Evolutionary conservation across 2,329 filamentous ascomycete species (phyloP), one percentile per base, ranked within the genome.

Genomic region (Colletotrichum paranaense): DNA sequence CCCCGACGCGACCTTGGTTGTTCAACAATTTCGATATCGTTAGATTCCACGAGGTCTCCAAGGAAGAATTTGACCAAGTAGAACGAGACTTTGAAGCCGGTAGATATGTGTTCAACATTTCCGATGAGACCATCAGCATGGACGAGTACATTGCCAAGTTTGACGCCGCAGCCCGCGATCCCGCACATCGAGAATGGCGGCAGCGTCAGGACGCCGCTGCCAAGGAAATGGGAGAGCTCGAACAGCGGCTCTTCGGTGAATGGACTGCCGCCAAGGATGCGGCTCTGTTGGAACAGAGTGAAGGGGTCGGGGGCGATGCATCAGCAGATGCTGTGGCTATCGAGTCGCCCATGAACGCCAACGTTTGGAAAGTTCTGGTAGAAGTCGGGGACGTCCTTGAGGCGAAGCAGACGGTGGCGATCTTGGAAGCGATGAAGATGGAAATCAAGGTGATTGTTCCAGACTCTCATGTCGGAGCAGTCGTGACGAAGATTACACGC

Each of bases 401-500:
- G 14, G 79, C 83, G 12, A 84, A 84, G 8, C 82, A 88, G 28
- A 77, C 84, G 0, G 81, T 86, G 1, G 79, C 83, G 1, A 85
- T 89, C 3, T 79, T 90, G 3, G 88, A 90, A 69, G 88, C 88
- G 0, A 90, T 90, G 88, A 90, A 90, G 77, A 84, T 90, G 81
- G 88, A 90, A 75, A 87, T 90, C 71, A 81, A 82, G 16, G 82
- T 88, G 81, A 8, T 53, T 2, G 46, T 52, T 11, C 22, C 46
- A 24, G 46, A 53, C 11, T 46, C 46, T 24, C 60, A 63, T 28
- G 60, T 28, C 7, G 60, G 60, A 3, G 46, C 42, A 5, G 46
- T 63, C 19, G 60, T 63, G 42, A 63, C 46, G 28, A 32, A 35
- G 42, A 52, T 63, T 53, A 9, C 60, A 24, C 26, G 42, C 0